Percentiles rank a stretch among this genome's conserved stretches.
Conservation (phyloP, 495 filamentous ascomycete genomes). For the Hypomontagnella submonticulosa region DNA sequence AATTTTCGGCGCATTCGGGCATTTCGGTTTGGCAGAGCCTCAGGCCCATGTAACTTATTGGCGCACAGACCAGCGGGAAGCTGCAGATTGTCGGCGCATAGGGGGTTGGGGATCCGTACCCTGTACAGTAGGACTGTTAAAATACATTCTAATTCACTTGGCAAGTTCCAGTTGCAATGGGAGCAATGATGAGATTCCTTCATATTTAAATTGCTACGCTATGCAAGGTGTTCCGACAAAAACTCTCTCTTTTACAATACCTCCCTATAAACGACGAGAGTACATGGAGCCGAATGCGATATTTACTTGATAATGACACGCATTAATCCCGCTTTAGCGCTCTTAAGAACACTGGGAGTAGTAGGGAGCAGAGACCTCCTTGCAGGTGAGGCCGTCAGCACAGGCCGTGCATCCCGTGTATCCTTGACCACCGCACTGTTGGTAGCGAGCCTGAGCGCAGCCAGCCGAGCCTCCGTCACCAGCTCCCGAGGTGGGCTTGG, state of each 20-base stretch:
- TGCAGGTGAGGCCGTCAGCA: constrained; percentile 45
- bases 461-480: constrained; percentile 15
- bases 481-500: constrained; percentile 30
- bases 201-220: background rate
- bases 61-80: background rate
- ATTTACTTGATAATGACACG: too few species aligned
- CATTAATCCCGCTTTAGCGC: background rate
- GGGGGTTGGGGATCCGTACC: too few species aligned
- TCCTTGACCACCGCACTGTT: constrained; percentile 62
- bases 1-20: too few species aligned
- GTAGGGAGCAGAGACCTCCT: constrained; percentile 49
- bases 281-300: background rate
- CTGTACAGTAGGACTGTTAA: too few species aligned
- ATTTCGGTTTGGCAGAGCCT: too few species aligned
- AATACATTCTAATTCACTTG: too few species aligned
- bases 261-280: background rate
- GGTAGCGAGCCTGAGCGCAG: constrained; percentile 46
- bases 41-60: too few species aligned
- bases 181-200: too few species aligned
- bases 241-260: background rate
- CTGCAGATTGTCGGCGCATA: background rate
- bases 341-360: constrained; percentile 58
- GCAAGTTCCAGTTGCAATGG: too few species aligned
- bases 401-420: constrained; percentile 57
- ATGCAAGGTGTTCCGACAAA: constrained; percentile 2